Base-by-base conservation (phyloP, 345 rosid genomes). In the Euclidium syriacum region DNA sequence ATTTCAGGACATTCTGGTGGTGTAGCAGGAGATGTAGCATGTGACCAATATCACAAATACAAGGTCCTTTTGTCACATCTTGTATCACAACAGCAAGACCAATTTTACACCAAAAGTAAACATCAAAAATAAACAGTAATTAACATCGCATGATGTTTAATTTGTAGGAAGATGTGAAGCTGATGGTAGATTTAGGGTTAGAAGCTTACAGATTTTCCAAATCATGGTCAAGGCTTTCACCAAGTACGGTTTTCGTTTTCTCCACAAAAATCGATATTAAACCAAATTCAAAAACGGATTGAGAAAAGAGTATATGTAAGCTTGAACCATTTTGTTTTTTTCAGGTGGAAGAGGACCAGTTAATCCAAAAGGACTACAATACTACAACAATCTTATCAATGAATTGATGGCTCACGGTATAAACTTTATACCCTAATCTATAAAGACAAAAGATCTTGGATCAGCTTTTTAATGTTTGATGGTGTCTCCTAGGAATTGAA, bases 221-320 rank as follows among this genome's bases (percentile, higher is more conserved):
- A 60, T 86, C 96, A 11, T 86, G 87, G 90, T 79, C 94, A 16
- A 84, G 94, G 60, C 90, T 88, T 41, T 79, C 86, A 42, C 96
- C 87, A 17, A 58, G 96, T 85, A 80, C 4, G 77, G 12, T 15
- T 26, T n/a, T n/a, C n/a, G n/a, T n/a, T n/a, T n/a, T 60, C 11
- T 33, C 20, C 34, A 14, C 20, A 0, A n/a, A n/a, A n/a, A 16
- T 26, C 12, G 23, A 29, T 50, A 16, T 4, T 14, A 46, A 49
- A 33, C 49, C 39, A 38, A 9, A n/a, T n/a, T 14, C 44, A 20
- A 39, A 16, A 22, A 55, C 36, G 14, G 12, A 55, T 34, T 57
- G 14, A 57, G 16, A 18, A 54, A n/a, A n/a, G n/a, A 54, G 12
- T 24, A 10, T 40, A 20, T 47, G 14, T 14, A 68, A 14, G 17